These are phyloP conservation scores for Tolypocladium sp. DNA, from an alignment of 2,329 filamentous ascomycete genomes.

Conservation along the genomic window DNA sequence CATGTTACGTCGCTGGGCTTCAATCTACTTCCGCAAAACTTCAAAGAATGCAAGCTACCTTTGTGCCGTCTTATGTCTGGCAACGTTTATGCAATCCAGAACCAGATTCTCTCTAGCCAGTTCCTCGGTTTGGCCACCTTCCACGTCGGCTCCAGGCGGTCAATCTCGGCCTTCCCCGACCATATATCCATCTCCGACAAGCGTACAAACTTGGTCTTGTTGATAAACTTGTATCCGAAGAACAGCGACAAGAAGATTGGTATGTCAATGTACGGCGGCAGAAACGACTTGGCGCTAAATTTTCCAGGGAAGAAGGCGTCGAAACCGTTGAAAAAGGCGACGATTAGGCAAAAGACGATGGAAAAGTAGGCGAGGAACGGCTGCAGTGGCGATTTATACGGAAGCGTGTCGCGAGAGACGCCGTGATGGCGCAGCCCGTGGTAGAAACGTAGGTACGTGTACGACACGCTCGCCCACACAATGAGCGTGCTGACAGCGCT, in stretches of 20 bases:
- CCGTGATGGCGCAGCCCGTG: constrained; percentile 56
- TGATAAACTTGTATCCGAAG: constrained; percentile 54
- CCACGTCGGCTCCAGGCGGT: constrained; percentile 27
- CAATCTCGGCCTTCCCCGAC: constrained; percentile 30
- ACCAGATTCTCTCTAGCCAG: constrained; percentile 28
- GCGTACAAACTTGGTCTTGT: constrained; percentile 42
- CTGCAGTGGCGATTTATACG: constrained; percentile 57
- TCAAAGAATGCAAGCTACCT: too few species aligned
- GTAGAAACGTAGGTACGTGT: constrained; percentile 63
- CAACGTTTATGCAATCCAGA: constrained; percentile 26
- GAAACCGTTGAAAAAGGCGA: constrained; percentile 66
- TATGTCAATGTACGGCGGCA: constrained; percentile 62
- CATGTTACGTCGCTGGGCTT: too few species aligned
- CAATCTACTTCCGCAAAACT: too few species aligned
- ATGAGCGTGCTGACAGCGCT: constrained; percentile 63
- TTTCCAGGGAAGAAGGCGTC: constrained; percentile 56
- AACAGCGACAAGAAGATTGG: constrained; percentile 57
- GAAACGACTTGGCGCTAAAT: constrained; percentile 40
- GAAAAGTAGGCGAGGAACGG: constrained; percentile 60
- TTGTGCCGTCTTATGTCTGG: too few species aligned
- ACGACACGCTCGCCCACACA: constrained; percentile 57
- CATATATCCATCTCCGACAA: constrained; percentile 28
- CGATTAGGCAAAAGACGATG: constrained; percentile 49
- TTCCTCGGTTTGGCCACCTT: constrained; percentile 23
- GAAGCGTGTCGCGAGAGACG: constrained; percentile 52